These are phyloP conservation scores for Epithele typhae DNA, from an alignment of 768 basidiomycete genomes.

Conservation along the genomic window DNA sequence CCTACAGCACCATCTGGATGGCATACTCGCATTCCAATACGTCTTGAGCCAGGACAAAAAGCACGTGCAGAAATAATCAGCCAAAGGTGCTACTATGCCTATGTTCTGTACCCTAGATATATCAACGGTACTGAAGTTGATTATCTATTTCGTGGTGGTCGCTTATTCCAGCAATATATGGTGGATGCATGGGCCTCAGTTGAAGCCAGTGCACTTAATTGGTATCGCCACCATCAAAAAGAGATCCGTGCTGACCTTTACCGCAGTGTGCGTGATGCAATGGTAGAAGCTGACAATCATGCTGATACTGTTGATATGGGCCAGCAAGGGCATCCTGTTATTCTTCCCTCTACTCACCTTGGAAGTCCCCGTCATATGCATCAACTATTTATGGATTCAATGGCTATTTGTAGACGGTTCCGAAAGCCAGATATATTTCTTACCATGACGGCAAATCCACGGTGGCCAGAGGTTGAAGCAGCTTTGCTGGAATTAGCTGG, in stretches of 20 bases:
- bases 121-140: no score
- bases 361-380: constrained; percentile 41
- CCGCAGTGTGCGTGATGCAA: constrained; percentile 30
- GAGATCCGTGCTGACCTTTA: constrained; percentile 32
- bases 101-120: no score
- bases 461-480: constrained; percentile 41
- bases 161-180: constrained; percentile 41
- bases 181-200: constrained; percentile 42
- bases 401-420: constrained; percentile 39
- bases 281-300: constrained; percentile 13
- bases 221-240: constrained; percentile 30
- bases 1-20: no score
- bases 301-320: constrained; percentile 26
- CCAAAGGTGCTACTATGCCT: no score
- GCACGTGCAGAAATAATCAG: no score
- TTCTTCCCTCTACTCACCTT: constrained; percentile 40
- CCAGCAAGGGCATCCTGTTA: constrained; percentile 29
- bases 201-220: constrained; percentile 38
- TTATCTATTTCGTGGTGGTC: constrained; percentile 27
- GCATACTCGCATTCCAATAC: no score
- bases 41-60: no score
- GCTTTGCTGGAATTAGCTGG: constrained; percentile 25
- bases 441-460: constrained; percentile 49
- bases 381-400: constrained; percentile 39
- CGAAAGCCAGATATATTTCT: constrained; percentile 42